phyloP scores from a whole-genome alignment of 2,329 filamentous ascomycete genomes.

The Arthrobotrys sinensis region DNA sequence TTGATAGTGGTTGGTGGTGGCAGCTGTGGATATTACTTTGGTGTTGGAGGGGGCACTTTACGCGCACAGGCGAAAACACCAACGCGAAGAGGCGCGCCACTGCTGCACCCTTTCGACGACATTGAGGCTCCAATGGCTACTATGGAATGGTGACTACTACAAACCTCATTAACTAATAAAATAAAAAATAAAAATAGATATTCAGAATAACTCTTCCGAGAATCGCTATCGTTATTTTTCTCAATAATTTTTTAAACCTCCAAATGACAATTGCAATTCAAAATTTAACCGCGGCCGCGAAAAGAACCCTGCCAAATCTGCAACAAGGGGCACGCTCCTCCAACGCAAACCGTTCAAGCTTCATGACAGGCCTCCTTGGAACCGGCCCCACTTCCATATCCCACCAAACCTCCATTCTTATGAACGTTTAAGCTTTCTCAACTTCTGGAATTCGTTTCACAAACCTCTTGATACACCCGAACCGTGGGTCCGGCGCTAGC shows the following conservation, averaged over 20 bases:
- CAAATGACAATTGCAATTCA: background rate
- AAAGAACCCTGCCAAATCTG: constrained; percentile 26
- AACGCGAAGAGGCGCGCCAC: constrained; percentile 35
- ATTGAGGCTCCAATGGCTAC: too few species aligned
- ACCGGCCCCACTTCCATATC: constrained; percentile 28
- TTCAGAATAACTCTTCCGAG: background rate
- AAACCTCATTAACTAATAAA: background rate
- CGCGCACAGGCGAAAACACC: constrained; percentile 29
- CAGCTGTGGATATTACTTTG: background rate
- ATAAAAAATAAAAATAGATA: background rate
- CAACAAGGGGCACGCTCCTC: constrained; percentile 48
- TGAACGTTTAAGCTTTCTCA: constrained; percentile 20
- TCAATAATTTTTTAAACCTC: background rate
- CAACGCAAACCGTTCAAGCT: constrained; percentile 52
- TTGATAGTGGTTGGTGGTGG: background rate
- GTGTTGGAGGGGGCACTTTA: constrained; percentile 36
- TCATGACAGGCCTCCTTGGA: constrained; percentile 38
- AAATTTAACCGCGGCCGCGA: constrained; percentile 29
- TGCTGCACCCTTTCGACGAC: background rate
- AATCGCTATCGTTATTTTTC: background rate
- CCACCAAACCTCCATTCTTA: background rate
- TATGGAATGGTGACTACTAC: too few species aligned
- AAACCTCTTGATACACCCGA: background rate
- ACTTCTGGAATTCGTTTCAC: constrained; percentile 28
- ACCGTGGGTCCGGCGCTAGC: constrained; percentile 23